A percentile compares a stretch with the other conserved stretches of the same genome.
These are phyloP conservation scores for Pichia scutulata DNA, from an alignment of 805 yeast genomes.

Conservation along the genomic window DNA sequence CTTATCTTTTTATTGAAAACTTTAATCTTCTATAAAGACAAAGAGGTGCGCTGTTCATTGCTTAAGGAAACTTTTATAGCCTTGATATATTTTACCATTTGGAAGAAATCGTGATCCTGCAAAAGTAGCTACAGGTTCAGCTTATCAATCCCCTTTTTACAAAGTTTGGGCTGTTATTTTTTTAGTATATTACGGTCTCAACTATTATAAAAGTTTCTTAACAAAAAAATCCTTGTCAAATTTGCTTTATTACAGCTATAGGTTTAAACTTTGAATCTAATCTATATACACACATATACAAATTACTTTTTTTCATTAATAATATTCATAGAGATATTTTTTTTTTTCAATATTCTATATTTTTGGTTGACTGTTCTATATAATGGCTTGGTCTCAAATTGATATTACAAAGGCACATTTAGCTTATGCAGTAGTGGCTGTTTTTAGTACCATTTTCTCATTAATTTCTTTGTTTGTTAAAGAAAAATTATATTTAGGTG, in stretches of 20 bases:
- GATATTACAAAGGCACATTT: slow-evolving; percentile 29
- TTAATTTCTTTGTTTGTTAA: slow-evolving; percentile 51
- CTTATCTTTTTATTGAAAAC: not conserved
- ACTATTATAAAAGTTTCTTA: not conserved
- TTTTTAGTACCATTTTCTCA: slow-evolving; percentile 51
- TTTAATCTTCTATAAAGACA: not conserved
- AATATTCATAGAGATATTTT: not conserved
- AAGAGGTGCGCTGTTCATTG: not conserved
- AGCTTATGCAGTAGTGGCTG: slow-evolving; percentile 53
- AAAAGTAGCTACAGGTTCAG: not conserved
- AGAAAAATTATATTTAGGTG: slow-evolving; percentile 54
- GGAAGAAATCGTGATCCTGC: not conserved
- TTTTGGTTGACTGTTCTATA: not conserved
- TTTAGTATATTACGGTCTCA: too few relatives aligned
- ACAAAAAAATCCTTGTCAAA: not conserved
- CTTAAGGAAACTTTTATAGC: not conserved
- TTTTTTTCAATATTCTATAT: not conserved
- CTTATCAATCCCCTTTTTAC: not conserved
- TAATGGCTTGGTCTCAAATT: slow-evolving; percentile 29
- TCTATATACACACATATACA: not conserved
- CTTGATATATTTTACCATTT: not conserved
- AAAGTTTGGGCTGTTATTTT: not conserved
- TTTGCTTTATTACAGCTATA: not conserved
- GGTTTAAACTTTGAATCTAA: not conserved
- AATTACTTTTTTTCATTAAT: too few relatives aligned